Percentiles rank a stretch among this genome's conserved stretches.
Evolutionary conservation across 139 green algal genomes (phyloP).

Genomic region (Micractinium sp.): DNA sequence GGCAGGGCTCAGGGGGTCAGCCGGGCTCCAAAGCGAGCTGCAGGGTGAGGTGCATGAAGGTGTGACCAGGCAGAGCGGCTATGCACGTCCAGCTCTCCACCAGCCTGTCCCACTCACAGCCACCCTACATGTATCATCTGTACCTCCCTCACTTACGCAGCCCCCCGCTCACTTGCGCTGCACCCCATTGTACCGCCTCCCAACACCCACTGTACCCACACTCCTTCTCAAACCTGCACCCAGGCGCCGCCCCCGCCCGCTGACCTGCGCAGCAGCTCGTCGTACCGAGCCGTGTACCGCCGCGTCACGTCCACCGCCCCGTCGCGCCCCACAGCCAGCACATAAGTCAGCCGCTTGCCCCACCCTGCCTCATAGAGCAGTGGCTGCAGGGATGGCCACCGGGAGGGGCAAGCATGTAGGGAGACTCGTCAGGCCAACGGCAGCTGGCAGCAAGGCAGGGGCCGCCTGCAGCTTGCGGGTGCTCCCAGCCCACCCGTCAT

Average conservation of each 20-base stretch:
- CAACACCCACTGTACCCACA: not conserved
- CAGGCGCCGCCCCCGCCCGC: not conserved
- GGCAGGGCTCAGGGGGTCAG: no score
- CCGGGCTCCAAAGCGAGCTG: no score
- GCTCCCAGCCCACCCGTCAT: no score
- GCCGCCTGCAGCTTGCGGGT: no score
- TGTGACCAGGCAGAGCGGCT: not conserved
- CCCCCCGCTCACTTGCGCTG: not conserved
- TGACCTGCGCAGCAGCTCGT: conserved; percentile 14
- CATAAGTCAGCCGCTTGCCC: conserved; percentile 81
- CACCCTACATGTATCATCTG: no score
- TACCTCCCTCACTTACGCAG: no score
- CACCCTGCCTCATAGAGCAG: conserved; percentile 71
- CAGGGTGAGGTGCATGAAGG: not conserved
- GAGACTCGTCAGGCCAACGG: not conserved
- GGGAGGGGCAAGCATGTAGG: not conserved
- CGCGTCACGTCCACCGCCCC: conserved; percentile 74
- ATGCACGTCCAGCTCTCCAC: no score
- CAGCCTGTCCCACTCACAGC: no score
- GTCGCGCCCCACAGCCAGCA: conserved; percentile 65
- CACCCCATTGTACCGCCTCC: not conserved
- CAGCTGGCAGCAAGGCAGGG: not conserved
- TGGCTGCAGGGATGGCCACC: conserved; percentile 58
- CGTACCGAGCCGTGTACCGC: conserved; percentile 66
- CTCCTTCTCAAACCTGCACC: not conserved